Evolutionary conservation across 225 moss, liverwort and hornwort genomes (phyloP), one percentile per base, ranked within the genome.

Genomic region (Asterella californica): DNA sequence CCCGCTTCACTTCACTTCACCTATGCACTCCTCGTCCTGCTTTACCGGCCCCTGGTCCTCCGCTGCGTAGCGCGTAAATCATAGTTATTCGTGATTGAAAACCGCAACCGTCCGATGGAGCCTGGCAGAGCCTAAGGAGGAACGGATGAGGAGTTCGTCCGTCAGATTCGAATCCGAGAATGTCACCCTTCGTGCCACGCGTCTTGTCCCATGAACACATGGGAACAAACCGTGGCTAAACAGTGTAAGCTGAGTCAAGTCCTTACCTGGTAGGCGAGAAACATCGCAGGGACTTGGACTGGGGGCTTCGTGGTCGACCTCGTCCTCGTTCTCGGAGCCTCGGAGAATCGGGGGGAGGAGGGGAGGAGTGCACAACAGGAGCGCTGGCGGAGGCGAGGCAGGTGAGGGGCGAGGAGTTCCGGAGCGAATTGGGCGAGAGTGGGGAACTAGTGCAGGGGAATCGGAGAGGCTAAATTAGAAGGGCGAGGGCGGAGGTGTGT

Each of bases 401-500:
- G 57, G 54, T 36, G 75, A 74, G 59, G 24, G 57, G 55, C 12
- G 52, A 53, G 76, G 60, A 60, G 60, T 52, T 25, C 25, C 77
- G 64, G 77, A 77, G 77, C 62, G 25, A 65, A 48, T 62, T 62
- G 22, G 77, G 64, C 60, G 38, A n/a, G 61, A 45, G 60, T 22
- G 76, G 76, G 2, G 75, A 49, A 18, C 10, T 2, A 29, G 73
- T 32, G 73, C 49, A 7, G 29, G 49, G 73, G 73, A 73, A 73
- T 48, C 27, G 55, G 17, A 33, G 46, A 77, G 62, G 62, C 77
- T 77, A 77, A 77, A 77, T 62, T 62, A 64, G 45, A 65, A 64
- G 77, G n/a, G 46, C 0, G 27, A 62, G 77, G 15, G 15, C 27
- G 22, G 6, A 27, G 64, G 45, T 42, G 24, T 29, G 63, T 77